A percentile compares a stretch with the other conserved stretches of the same genome.
Evolutionary conservation across 352 stramenopile species (phyloP).

Genomic region (Phytophthora colocasiae): DNA sequence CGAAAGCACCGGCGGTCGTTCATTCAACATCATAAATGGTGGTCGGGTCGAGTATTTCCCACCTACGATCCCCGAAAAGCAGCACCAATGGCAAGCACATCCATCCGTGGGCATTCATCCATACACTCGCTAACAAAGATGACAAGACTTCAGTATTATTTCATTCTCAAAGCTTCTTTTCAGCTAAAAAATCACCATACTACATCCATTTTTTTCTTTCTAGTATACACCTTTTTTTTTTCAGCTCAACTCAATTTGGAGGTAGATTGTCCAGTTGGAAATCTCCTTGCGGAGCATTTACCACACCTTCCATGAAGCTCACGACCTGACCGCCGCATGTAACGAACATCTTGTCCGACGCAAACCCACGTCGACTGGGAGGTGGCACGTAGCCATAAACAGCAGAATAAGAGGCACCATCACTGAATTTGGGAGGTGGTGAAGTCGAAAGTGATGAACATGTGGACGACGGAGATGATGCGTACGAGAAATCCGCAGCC

Average conservation of each 20-base stretch:
- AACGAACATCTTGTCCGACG: slow-evolving; percentile 78
- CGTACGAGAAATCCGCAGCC: slow-evolving; percentile 36
- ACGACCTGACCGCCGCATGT: slow-evolving; percentile 82
- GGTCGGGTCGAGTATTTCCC: slow-evolving; percentile 58
- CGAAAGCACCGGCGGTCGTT: slow-evolving; percentile 60
- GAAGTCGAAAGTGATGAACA: slow-evolving; percentile 41
- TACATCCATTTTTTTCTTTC: slow-evolving; percentile 19
- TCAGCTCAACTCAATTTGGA: not conserved
- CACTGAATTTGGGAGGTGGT: slow-evolving; percentile 23
- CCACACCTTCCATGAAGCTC: slow-evolving; percentile 85
- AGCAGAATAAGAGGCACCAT: slow-evolving; percentile 25
- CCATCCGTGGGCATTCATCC: slow-evolving; percentile 73
- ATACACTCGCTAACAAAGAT: slow-evolving; percentile 52
- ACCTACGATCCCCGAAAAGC: slow-evolving; percentile 74
- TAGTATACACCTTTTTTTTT: slow-evolving; percentile 28
- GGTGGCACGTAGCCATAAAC: slow-evolving; percentile 26
- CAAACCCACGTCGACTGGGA: slow-evolving; percentile 32
- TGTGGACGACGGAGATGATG: slow-evolving; percentile 42
- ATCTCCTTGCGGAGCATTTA: slow-evolving; percentile 74
- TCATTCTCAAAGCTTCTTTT: slow-evolving; percentile 16
- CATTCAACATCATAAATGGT: slow-evolving; percentile 78
- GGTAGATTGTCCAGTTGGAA: slow-evolving; percentile 43
- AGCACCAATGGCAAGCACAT: slow-evolving; percentile 67
- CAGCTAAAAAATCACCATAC: slow-evolving; percentile 17
- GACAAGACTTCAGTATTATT: slow-evolving; percentile 17